These are phyloP conservation scores for Volvariella surrecta DNA, from an alignment of 1,284 basidiomycete species.

Conservation along the genomic window DNA sequence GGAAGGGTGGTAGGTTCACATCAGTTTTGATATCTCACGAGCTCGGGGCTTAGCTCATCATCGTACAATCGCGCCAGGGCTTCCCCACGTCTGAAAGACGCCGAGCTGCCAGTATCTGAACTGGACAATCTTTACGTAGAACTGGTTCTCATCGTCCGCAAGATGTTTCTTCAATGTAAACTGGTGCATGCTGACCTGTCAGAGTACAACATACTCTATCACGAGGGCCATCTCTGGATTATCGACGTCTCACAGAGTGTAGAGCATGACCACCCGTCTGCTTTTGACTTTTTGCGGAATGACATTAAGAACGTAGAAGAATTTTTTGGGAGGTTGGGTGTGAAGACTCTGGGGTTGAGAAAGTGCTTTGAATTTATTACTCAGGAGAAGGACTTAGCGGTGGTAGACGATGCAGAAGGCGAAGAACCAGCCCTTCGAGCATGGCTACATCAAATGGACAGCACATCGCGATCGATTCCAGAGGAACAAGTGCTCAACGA, in stretches of 20 bases:
- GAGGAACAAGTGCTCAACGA: conserved; percentile 24
- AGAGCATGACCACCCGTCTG: conserved; percentile 95
- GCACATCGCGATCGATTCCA: too few relatives aligned
- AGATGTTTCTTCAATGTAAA: conserved; percentile 85
- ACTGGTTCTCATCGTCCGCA: conserved; percentile 73
- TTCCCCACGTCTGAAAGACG: conserved; percentile 88
- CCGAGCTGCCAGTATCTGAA: conserved; percentile 48
- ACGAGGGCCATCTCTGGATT: conserved; percentile 78
- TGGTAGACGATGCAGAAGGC: conserved; percentile 21
- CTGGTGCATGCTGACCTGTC: conserved; percentile 97
- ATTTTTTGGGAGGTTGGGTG: conserved; percentile 79
- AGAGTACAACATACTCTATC: conserved; percentile 96
- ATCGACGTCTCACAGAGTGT: conserved; percentile 99
- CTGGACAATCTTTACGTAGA: conserved; percentile 71
- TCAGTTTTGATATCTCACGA: not conserved
- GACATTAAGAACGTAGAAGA: conserved; percentile 94
- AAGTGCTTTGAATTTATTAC: conserved; percentile 88
- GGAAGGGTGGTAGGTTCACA: conserved; percentile 63
- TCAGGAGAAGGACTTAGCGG: conserved; percentile 36
- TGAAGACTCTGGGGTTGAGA: conserved; percentile 72
- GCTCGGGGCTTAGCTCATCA: not conserved
- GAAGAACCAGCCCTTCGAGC: conserved; percentile 32
- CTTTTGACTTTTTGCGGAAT: conserved; percentile 91
- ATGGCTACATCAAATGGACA: conserved; percentile 30
- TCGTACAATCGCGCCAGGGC: conserved; percentile 44